Percentiles rank a stretch among this genome's conserved stretches.
phyloP scores from a whole-genome alignment of 2,329 filamentous ascomycete species.

The Arthroderma uncinatum region DNA sequence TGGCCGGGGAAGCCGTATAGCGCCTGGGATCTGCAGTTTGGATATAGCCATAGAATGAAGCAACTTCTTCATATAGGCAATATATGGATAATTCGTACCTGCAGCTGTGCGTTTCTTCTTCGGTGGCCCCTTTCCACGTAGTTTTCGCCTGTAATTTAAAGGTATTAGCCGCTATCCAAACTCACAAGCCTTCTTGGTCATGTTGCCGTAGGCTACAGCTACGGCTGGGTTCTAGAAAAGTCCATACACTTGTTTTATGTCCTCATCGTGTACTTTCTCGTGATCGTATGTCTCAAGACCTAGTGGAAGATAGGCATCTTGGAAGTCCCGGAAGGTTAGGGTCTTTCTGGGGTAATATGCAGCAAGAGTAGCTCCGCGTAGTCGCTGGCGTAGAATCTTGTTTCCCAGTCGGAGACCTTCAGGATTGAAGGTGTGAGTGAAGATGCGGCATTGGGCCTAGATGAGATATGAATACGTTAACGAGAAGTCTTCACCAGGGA shows the following conservation, averaged over 20 bases:
- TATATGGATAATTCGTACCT: slow-evolving; percentile 17
- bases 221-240: not conserved
- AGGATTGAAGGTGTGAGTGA: slow-evolving; percentile 85
- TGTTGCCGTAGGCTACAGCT: too few species aligned
- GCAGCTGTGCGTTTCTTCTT: slow-evolving; percentile 63
- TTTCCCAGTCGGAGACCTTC: slow-evolving; percentile 71
- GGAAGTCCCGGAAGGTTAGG: slow-evolving; percentile 61
- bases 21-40: not conserved
- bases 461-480: not conserved
- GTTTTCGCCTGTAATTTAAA: slow-evolving; percentile 45
- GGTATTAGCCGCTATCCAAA: not conserved
- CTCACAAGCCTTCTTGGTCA: too few species aligned
- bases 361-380: slow-evolving; percentile 70
- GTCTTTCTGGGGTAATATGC: slow-evolving; percentile 78
- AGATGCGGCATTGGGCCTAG: slow-evolving; percentile 82
- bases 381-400: slow-evolving; percentile 78
- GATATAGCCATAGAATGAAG: not conserved
- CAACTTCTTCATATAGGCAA: not conserved
- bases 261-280: slow-evolving; percentile 71
- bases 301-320: slow-evolving; percentile 53
- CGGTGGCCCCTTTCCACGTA: slow-evolving; percentile 69
- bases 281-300: slow-evolving; percentile 62
- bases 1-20: not conserved
- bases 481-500: not conserved
- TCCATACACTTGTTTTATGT: slow-evolving; percentile 49